Percentiles rank a stretch among this genome's conserved stretches.
Evolutionary conservation across 148 eudicot species (phyloP).

Genomic region (Fallopia convolvulus): DNA sequence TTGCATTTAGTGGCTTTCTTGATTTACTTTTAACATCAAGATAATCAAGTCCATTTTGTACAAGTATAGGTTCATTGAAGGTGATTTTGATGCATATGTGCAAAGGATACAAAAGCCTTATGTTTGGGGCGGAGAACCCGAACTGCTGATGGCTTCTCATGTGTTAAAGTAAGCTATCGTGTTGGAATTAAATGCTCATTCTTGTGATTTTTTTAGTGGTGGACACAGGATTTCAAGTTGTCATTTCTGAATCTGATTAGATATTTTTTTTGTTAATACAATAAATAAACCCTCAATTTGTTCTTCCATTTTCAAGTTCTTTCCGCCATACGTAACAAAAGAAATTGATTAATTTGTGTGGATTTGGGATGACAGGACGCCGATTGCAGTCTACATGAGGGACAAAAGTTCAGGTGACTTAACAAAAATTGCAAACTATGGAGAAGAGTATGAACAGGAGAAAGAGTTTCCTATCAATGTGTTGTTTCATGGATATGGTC

Average conservation of each 20-base stretch:
- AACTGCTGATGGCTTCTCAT: conserved; percentile 70
- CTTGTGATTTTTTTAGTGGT: neutral
- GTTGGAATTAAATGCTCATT: neutral
- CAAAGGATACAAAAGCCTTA: conserved; percentile 51
- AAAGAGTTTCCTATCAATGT: conserved; percentile 40
- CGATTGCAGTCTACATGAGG: conserved; percentile 52
- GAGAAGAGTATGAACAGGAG: conserved; percentile 55
- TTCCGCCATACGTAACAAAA: neutral
- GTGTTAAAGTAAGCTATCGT: conserved; percentile 47
- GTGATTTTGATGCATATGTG: conserved; percentile 65
- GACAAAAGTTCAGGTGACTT: conserved; percentile 36
- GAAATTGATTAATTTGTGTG: neutral
- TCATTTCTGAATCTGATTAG: neutral
- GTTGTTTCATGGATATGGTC: conserved; percentile 75
- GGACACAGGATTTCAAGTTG: neutral
- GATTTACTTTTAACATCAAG: neutral
- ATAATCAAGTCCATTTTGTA: neutral
- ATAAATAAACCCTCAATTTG: neutral
- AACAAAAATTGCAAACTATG: conserved; percentile 52
- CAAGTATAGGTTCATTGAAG: conserved; percentile 56
- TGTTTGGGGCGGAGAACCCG: conserved; percentile 85
- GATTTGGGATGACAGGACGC: conserved; percentile 33
- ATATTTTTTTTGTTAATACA: neutral
- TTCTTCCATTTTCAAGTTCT: neutral
- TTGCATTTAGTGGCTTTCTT: neutral